Percentiles rank a stretch among this genome's conserved stretches.
Evolutionary conservation across 1,139 yeast genomes (phyloP).

Genomic region (Ashbya aceris): DNA sequence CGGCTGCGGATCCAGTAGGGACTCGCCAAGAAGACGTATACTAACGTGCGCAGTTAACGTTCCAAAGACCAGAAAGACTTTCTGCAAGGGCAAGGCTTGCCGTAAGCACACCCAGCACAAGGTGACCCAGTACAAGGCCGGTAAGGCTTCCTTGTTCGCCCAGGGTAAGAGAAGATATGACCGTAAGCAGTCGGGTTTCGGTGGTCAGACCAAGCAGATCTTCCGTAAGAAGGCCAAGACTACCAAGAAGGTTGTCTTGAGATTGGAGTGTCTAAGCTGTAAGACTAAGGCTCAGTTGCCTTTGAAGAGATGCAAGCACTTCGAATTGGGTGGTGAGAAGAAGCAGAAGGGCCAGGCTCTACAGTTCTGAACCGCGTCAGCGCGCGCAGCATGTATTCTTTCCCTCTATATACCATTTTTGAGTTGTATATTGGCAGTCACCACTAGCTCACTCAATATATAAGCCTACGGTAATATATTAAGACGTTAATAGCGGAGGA

Average conservation of each 20-base stretch:
- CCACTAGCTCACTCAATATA: constrained; percentile 4
- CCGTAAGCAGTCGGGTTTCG: constrained; percentile 99
- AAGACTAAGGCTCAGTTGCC: constrained; percentile 98
- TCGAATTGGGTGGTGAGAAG: constrained; percentile 99
- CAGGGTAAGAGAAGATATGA: constrained; percentile 99
- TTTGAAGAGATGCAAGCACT: constrained; percentile 99
- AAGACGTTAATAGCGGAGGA: constrained; percentile 1
- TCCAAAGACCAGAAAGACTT: constrained; percentile 99
- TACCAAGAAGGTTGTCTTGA: constrained; percentile 98
- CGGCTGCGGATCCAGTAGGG: not conserved
- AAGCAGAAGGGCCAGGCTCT: constrained; percentile 99
- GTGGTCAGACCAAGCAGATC: constrained; percentile 99
- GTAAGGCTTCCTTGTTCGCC: constrained; percentile 98
- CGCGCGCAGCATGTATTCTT: constrained; percentile 12
- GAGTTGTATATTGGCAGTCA: constrained; percentile 11
- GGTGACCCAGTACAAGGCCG: constrained; percentile 99
- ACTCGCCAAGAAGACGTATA: not conserved
- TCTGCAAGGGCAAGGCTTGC: constrained; percentile 99
- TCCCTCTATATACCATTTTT: constrained; percentile 15
- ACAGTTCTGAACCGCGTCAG: constrained; percentile 57
- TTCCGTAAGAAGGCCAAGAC: constrained; percentile 99
- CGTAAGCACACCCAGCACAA: constrained; percentile 99
- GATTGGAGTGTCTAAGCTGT: constrained; percentile 97
- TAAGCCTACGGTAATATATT: constrained; percentile 5
- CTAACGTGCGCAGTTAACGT: constrained; percentile 65